A percentile compares a stretch with the other conserved stretches of the same genome.
phyloP scores from a whole-genome alignment of 768 basidiomycete genomes.

The Candolleomyces aberdarensis region DNA sequence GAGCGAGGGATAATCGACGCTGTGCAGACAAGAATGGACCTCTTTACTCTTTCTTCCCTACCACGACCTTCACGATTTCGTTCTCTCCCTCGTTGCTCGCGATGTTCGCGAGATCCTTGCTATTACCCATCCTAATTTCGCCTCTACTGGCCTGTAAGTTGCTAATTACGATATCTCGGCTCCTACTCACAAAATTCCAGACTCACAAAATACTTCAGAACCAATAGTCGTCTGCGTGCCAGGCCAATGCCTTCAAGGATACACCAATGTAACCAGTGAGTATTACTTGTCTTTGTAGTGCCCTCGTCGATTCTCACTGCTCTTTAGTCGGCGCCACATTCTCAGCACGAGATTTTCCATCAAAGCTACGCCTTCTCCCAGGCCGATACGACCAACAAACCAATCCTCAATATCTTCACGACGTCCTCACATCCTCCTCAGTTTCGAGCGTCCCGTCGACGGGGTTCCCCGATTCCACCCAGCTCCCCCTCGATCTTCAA shows the following conservation, averaged over 20 bases:
- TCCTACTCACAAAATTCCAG: conserved; percentile 27
- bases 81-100: conserved; percentile 45
- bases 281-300: conserved; percentile 3
- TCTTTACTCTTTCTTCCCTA: neutral
- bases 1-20: neutral
- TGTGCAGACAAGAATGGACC: neutral
- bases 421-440: conserved; percentile 62
- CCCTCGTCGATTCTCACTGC: conserved; percentile 5
- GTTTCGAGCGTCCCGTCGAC: conserved; percentile 54
- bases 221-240: conserved; percentile 77
- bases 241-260: conserved; percentile 84
- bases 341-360: conserved; percentile 49
- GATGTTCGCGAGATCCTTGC: conserved; percentile 1
- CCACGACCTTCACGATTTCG: conserved; percentile 1
- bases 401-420: conserved; percentile 69
- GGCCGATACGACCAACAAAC: conserved; percentile 73
- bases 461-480: conserved; percentile 61
- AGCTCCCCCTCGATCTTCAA: conserved; percentile 64
- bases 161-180: neutral
- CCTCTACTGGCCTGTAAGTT: conserved; percentile 7
- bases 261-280: conserved; percentile 67
- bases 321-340: conserved; percentile 66
- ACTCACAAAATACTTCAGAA: conserved; percentile 46
- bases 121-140: conserved; percentile 4
- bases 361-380: conserved; percentile 63